Evolutionary conservation across 306 rosid species (phyloP).

Genomic region (Mucuna pruriens): DNA sequence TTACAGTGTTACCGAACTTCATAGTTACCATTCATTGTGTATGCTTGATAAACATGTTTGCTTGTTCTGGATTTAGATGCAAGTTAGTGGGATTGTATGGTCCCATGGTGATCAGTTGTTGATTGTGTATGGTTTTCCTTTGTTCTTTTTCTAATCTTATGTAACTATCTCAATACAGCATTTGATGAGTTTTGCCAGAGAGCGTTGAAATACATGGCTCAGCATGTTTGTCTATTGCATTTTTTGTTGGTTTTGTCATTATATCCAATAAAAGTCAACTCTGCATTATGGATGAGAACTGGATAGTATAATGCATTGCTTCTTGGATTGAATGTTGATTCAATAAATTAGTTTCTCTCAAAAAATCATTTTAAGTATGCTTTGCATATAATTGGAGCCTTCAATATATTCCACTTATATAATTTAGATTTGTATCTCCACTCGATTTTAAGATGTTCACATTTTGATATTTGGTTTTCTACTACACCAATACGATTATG

Average conservation of each 20-base stretch:
- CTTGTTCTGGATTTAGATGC: no score
- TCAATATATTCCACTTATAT: not conserved
- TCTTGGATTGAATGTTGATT: conserved; percentile 17
- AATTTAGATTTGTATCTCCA: conserved; percentile 16
- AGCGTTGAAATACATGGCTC: not conserved
- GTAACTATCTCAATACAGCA: not conserved
- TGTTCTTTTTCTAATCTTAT: not conserved
- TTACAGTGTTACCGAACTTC: not conserved
- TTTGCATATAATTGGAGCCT: not conserved
- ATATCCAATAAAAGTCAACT: not conserved
- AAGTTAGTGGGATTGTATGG: no score
- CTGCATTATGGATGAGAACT: conserved; percentile 9
- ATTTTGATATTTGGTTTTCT: not conserved
- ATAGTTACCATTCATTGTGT: not conserved
- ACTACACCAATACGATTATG: conserved; percentile 7
- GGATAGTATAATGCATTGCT: not conserved
- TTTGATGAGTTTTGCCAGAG: not conserved
- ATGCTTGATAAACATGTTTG: conserved; percentile 1
- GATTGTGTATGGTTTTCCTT: not conserved
- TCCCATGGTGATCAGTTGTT: not conserved
- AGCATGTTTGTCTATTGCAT: not conserved
- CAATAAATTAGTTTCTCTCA: not conserved
- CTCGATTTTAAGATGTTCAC: not conserved
- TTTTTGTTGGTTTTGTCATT: conserved; percentile 13
- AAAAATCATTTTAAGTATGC: not conserved